Evolutionary conservation across 2,329 filamentous ascomycete genomes (phyloP), one percentile per base, ranked within the genome.

Genomic region (Arthrobotrys conoides): DNA sequence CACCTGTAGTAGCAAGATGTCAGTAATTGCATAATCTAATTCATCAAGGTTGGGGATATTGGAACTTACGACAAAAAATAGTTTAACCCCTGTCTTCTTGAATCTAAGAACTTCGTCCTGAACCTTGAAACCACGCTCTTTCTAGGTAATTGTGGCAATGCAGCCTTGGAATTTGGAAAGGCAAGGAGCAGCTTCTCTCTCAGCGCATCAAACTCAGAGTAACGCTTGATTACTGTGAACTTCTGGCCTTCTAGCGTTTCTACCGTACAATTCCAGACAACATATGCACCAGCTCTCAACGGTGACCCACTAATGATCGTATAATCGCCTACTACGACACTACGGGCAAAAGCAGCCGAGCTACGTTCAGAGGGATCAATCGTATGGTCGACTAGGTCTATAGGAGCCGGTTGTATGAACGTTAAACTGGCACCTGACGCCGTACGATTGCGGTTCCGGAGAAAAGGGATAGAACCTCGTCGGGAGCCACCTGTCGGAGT

Each of bases 121-220:
- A 82, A 82, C 73, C 82, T 82, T 24, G 82, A 95, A 68, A 98
- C 90, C 65, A 96, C 87, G 83, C 93, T 97, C 86, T 99, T 99
- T 38, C 93, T 93, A 53, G 96, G 96, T 76, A 99, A 87, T 41
- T 89, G 87, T n/a, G 96, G 96, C 83, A 99, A 90, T n/a, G 94
- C 93, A 24, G 89, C 92, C 82, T 90, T 90, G 22, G 94, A 94
- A 81, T 91, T 89, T 3, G 96, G 95, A 82, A 98, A 98, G 0
- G 93, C 93, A 82, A 88, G 87, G 51, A 93, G 86, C 20, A 99
- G 88, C 81, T 90, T 90, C 63, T 88, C 86, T 68, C 94, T 89
- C 78, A 99, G 88, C 71, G 92, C 90, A 84, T 96, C 93, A 83
- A 98, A 98, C 84, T 98, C 95, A 0, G 94, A 97, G 85, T 97